Conservation (phyloP, 2,329 filamentous ascomycete species). For the Monosporascus sp. region DNA sequence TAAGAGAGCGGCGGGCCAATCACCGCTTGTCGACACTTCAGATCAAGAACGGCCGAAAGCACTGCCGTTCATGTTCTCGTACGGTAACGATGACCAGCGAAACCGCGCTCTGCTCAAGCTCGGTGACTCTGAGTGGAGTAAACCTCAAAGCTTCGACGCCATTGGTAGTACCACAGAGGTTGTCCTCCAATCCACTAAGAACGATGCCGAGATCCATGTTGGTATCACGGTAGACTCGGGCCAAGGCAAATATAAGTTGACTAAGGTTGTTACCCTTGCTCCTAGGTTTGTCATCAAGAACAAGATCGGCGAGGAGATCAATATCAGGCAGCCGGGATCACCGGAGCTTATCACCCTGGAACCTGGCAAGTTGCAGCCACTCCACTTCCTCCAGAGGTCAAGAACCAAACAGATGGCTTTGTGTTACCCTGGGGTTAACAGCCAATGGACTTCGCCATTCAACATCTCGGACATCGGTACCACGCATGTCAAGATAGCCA, state of each 20-base stretch:
- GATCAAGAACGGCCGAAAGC: conserved; percentile 62
- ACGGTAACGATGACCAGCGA: conserved; percentile 77
- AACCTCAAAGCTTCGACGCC: conserved; percentile 94
- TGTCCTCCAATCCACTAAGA: conserved; percentile 67
- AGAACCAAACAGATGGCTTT: conserved; percentile 84
- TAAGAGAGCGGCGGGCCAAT: conserved; percentile 77
- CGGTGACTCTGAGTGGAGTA: conserved; percentile 91
- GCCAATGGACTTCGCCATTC: conserved; percentile 96
- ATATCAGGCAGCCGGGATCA: conserved; percentile 87
- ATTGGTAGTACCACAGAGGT: conserved; percentile 92
- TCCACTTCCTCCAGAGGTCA: conserved; percentile 84
- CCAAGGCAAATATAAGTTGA: conserved; percentile 96
- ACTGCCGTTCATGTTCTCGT: conserved; percentile 94
- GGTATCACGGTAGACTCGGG: conserved; percentile 86
- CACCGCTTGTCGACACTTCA: conserved; percentile 46
- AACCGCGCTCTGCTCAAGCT: conserved; percentile 87
- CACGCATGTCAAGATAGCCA: conserved; percentile 88
- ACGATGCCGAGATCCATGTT: conserved; percentile 78
- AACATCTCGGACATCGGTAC: conserved; percentile 94
- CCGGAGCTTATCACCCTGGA: conserved; percentile 76
- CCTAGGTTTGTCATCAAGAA: conserved; percentile 94
- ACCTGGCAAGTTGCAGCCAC: conserved; percentile 72
- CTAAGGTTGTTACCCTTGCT: conserved; percentile 88
- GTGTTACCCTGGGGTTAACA: conserved; percentile 90
- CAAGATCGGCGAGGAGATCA: conserved; percentile 80